Percentiles rank a stretch among this genome's conserved stretches.
Conservation (phyloP, 2,329 filamentous ascomycete species). For the Ophiocordyceps camponoti-saundersi region DNA sequence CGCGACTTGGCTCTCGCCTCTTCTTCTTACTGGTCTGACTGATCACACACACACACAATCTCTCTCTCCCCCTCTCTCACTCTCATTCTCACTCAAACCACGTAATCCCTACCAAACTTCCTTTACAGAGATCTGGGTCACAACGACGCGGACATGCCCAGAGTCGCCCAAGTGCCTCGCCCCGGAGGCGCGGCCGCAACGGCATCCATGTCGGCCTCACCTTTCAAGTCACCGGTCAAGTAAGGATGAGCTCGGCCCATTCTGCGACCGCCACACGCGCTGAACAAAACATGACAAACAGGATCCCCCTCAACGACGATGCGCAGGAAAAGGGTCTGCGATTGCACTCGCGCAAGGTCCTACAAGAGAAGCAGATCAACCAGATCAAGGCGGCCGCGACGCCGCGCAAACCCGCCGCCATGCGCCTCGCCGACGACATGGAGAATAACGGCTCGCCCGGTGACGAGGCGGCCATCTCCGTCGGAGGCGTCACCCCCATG, state of each 20-base stretch:
- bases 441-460: constrained; percentile 36
- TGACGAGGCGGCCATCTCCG: constrained; percentile 21
- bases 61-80: not conserved
- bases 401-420: constrained; percentile 43
- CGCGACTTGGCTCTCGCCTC: too few relatives aligned
- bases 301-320: constrained; percentile 94
- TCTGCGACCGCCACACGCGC: not conserved
- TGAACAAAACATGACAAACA: constrained; percentile 16
- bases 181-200: constrained; percentile 28
- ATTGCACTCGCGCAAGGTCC: constrained; percentile 70
- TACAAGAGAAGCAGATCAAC: constrained; percentile 82
- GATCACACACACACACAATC: not conserved
- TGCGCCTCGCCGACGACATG: constrained; percentile 32
- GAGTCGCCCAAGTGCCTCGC: constrained; percentile 37
- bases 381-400: constrained; percentile 64
- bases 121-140: constrained; percentile 1
- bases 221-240: constrained; percentile 41
- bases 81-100: not conserved
- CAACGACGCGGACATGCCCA: constrained; percentile 29
- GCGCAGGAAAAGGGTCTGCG: constrained; percentile 78
- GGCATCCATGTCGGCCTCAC: constrained; percentile 28
- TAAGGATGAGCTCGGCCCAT: constrained; percentile 14
- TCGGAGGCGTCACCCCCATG: constrained; percentile 77
- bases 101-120: too few relatives aligned
- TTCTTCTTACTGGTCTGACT: not conserved